phyloP scores from a whole-genome alignment of 208 protist species.

The Trypanosoma grayi region DNA sequence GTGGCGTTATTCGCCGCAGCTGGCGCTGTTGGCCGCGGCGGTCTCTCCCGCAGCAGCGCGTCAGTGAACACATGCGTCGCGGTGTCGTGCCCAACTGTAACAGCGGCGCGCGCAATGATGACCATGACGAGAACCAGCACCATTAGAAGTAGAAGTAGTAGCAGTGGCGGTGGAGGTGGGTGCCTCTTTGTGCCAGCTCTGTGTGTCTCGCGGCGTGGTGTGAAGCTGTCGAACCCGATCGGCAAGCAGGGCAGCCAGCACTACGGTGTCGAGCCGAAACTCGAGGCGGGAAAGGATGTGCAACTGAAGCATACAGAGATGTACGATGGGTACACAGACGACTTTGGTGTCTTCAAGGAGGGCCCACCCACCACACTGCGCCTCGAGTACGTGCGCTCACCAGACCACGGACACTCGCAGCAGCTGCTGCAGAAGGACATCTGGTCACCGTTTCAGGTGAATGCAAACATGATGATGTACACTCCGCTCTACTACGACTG shows the following conservation, averaged over 20 bases:
- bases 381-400: slow-evolving; percentile 88
- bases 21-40: neutral
- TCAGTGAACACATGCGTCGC: neutral
- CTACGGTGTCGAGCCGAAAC: slow-evolving; percentile 81
- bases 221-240: slow-evolving; percentile 82
- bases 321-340: slow-evolving; percentile 93
- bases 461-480: slow-evolving; percentile 81
- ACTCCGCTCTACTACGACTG: slow-evolving; percentile 92
- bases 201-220: slow-evolving; percentile 27
- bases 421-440: slow-evolving; percentile 85
- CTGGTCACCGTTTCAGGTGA: slow-evolving; percentile 92
- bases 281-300: slow-evolving; percentile 85
- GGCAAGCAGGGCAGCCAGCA: slow-evolving; percentile 83
- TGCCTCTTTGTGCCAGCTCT: neutral
- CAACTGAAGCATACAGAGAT: slow-evolving; percentile 91
- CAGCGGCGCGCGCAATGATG: too few relatives aligned
- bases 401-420: slow-evolving; percentile 82
- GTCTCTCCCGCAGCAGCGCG: neutral
- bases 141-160: too few relatives aligned
- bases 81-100: neutral
- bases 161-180: neutral
- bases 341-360: slow-evolving; percentile 93
- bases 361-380: slow-evolving; percentile 83
- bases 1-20: neutral
- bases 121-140: too few relatives aligned